Conservation (phyloP, 768 basidiomycete species). For the Collybia sp. region DNA sequence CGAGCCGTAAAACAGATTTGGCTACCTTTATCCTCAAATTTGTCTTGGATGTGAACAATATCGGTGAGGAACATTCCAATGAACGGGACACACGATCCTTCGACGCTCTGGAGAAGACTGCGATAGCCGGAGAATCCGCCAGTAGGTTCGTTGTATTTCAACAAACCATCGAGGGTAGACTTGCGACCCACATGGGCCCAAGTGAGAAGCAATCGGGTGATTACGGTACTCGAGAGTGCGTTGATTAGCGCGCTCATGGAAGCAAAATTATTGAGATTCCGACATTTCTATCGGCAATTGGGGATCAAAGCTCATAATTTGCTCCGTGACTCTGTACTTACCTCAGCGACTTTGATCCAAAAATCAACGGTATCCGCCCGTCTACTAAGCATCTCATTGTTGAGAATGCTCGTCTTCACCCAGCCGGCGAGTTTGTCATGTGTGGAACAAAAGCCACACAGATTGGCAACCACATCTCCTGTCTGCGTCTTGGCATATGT, state of each 20-base stretch:
- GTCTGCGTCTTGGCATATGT: constrained; percentile 45
- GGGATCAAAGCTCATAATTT: constrained; percentile 6
- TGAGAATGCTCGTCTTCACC: constrained; percentile 63
- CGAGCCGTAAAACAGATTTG: constrained; percentile 50
- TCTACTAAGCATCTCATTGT: constrained; percentile 42
- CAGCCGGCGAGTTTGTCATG: constrained; percentile 62
- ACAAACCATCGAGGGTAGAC: constrained; percentile 44
- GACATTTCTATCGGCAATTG: constrained; percentile 51
- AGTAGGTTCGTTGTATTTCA: constrained; percentile 53
- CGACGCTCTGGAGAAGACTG: constrained; percentile 37
- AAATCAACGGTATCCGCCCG: constrained; percentile 59
- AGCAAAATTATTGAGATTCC: constrained; percentile 56
- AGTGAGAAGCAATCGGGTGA: constrained; percentile 54
- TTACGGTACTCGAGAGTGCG: constrained; percentile 54
- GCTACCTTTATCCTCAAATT: constrained; percentile 35
- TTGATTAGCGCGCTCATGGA: constrained; percentile 65
- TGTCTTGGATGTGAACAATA: constrained; percentile 50
- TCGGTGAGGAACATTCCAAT: constrained; percentile 60
- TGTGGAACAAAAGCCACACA: constrained; percentile 51
- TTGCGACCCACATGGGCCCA: constrained; percentile 61
- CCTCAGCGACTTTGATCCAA: constrained; percentile 80
- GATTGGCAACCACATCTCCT: constrained; percentile 32
- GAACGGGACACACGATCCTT: constrained; percentile 64
- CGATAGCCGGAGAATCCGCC: constrained; percentile 57
- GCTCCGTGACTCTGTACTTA: constrained; percentile 23